Evolutionary conservation across 1,284 basidiomycete species (phyloP).

Genomic region (Ceraceosorus guamensis): DNA sequence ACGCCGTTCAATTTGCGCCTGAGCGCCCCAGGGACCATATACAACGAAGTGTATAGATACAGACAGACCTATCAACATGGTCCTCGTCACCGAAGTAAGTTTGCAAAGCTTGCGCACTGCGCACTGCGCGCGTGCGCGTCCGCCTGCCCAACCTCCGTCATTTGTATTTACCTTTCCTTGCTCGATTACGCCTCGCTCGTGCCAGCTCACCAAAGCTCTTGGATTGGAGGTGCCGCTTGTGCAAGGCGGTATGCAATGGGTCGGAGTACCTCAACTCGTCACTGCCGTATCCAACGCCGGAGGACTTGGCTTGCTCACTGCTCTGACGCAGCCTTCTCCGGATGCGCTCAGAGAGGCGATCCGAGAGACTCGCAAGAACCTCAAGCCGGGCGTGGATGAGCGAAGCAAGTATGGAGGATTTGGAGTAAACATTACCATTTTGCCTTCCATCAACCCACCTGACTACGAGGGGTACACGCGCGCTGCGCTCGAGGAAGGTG

Average conservation of each 20-base stretch:
- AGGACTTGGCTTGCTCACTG: constrained; percentile 79
- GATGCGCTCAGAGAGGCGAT: constrained; percentile 79
- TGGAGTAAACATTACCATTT: constrained; percentile 83
- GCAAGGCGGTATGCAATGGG: constrained; percentile 55
- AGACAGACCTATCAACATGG: no score
- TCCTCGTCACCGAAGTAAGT: no score
- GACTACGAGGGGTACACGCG: constrained; percentile 77
- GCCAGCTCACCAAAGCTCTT: constrained; percentile 44
- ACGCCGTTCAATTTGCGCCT: no score
- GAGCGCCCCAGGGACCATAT: no score
- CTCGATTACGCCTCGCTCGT: no score
- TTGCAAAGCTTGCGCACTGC: no score
- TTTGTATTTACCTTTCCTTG: no score
- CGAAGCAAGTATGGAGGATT: constrained; percentile 35
- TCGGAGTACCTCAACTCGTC: constrained; percentile 65
- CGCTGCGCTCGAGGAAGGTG: constrained; percentile 78
- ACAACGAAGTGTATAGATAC: no score
- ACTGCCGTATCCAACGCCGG: constrained; percentile 80
- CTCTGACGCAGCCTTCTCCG: constrained; percentile 74
- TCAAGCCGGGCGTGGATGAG: constrained; percentile 21
- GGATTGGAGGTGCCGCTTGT: constrained; percentile 47
- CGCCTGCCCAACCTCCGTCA: no score
- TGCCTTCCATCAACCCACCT: constrained; percentile 82
- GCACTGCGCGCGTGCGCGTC: no score
- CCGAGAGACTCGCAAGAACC: constrained; percentile 58